phyloP scores from a whole-genome alignment of 495 filamentous ascomycete species.

The Talaromyces borbonicus region DNA sequence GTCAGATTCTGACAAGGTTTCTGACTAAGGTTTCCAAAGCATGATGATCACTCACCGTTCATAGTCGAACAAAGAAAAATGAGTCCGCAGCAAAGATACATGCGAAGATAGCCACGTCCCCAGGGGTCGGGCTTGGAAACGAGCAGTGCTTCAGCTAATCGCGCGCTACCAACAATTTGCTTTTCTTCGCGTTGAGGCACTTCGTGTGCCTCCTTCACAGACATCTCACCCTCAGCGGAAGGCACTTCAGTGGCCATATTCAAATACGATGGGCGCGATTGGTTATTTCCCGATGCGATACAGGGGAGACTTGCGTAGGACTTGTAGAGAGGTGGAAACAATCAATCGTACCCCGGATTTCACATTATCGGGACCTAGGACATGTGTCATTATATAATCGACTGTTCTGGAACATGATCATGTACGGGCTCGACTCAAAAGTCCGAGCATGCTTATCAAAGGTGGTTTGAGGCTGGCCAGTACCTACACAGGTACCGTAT shows the following conservation, averaged over 20 bases:
- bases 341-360: neutral
- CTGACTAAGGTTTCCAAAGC: neutral
- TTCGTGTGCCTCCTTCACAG: neutral
- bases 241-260: neutral
- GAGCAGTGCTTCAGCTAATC: neutral
- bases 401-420: neutral
- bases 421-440: neutral
- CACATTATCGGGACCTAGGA: neutral
- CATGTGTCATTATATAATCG: neutral
- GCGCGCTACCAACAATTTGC: neutral
- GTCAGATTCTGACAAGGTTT: neutral
- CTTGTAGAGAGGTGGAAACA: neutral
- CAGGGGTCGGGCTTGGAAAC: neutral
- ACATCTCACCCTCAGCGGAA: neutral
- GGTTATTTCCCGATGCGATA: neutral
- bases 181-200: neutral
- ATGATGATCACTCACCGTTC: neutral
- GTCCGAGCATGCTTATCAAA: neutral
- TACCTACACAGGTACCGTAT: neutral
- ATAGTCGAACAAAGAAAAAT: constrained; percentile 2
- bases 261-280: neutral
- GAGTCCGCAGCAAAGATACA: neutral
- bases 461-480: neutral
- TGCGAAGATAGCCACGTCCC: neutral
- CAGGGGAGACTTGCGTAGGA: neutral